Evolutionary conservation across 164 flowering plant species (phyloP).

Genomic region (Warburgia ugandensis): DNA sequence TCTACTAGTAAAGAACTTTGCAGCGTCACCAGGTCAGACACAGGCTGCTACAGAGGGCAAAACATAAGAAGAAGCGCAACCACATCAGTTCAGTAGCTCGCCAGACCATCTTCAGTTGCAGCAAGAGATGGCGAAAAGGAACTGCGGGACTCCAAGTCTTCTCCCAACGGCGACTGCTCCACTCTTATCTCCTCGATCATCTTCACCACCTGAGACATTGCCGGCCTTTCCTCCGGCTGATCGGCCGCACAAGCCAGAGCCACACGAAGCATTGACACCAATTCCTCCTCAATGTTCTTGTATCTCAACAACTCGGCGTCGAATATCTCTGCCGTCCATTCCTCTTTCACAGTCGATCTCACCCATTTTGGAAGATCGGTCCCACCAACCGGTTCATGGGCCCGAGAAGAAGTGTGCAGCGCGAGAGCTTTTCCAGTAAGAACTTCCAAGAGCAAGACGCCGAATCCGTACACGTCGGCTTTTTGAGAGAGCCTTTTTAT

Average conservation of each 20-base stretch:
- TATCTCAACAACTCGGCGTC: slow-evolving; percentile 85
- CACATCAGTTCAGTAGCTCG: too few relatives aligned
- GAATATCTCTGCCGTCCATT: slow-evolving; percentile 96
- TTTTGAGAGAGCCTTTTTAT: slow-evolving; percentile 60
- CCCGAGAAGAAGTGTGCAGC: slow-evolving; percentile 33
- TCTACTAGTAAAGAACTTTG: too few relatives aligned
- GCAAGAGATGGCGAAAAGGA: slow-evolving; percentile 73
- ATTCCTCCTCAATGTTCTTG: slow-evolving; percentile 90
- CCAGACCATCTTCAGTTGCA: slow-evolving; percentile 75
- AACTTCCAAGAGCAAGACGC: slow-evolving; percentile 72
- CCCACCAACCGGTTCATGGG: slow-evolving; percentile 25
- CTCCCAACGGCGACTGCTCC: slow-evolving; percentile 86
- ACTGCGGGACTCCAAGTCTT: slow-evolving; percentile 72
- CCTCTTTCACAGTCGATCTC: slow-evolving; percentile 79
- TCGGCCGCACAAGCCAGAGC: slow-evolving; percentile 69
- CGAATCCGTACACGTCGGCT: slow-evolving; percentile 87
- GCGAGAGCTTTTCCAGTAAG: slow-evolving; percentile 75
- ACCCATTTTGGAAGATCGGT: slow-evolving; percentile 90
- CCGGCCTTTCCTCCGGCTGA: slow-evolving; percentile 81
- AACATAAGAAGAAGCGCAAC: too few relatives aligned
- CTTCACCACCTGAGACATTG: slow-evolving; percentile 71
- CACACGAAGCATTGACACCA: slow-evolving; percentile 83
- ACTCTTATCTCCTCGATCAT: slow-evolving; percentile 88
- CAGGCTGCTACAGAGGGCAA: too few relatives aligned
- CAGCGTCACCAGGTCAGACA: too few relatives aligned